Base-by-base conservation (phyloP, 768 basidiomycete genomes). In the Boletus rex-veris region DNA sequence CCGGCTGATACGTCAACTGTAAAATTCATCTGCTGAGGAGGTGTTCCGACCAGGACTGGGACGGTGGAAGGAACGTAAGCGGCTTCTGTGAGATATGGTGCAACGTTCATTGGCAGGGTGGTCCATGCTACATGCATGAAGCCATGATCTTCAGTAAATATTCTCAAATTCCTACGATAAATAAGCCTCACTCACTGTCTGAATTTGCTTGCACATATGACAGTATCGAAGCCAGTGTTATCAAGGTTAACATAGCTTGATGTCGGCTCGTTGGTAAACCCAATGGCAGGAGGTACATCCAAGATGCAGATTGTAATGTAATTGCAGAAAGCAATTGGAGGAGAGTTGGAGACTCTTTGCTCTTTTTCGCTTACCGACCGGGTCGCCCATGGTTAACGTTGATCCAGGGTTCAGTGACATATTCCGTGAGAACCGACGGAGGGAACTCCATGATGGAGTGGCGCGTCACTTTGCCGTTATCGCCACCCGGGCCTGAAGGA, bases 21-120 rank as follows among this genome's bases (percentile, higher is more conserved):
- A n/a, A 68, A 48, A 28, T 63, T 55, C 40, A 70, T 24, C 44
- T 62, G 55, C 44, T 68, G 67, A 19, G 68, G 63, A 11, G 67
- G 68, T 10, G 63, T 67, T 14, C 67, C 65, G 26, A 68, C 18
- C 26, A 65, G 59, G 10, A 45, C 50, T 18, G 63, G 55, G 6
- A 60, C 59, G 8, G 59, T 66, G 11, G 49, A 43, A 24, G 66
- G 57, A 31, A 46, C 30, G 43, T 46, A 53, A 26, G 0, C 3
- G 12, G n/a, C 18, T 8, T 68, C 59, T 19, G 45, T 9, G 14
- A 68, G 61, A 46, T 44, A 52, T 10, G 56, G 38, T 30, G 18
- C 43, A 14, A 67, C 65, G 15, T 35, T 59, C 63, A 68, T 63
- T 18, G 58, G 67, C 9, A 68, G 53, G 11, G 50, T 46, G 6